Conservation (phyloP, 805 yeast species). For the Suhomyces xylopsoci region DNA sequence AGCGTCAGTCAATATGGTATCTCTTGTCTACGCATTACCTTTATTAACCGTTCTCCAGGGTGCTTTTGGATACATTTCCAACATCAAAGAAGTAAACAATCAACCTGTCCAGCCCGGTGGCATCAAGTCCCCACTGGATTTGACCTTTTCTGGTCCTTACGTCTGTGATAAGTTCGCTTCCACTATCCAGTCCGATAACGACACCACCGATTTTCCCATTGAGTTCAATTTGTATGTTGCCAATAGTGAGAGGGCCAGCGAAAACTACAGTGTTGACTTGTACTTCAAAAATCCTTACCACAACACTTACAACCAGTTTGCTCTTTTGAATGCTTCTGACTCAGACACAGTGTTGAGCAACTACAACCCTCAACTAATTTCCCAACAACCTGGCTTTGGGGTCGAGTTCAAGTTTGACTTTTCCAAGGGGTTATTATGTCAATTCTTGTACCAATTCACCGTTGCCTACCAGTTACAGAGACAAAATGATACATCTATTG, state of each 20-base stretch:
- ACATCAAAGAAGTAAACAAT: conserved; percentile 5
- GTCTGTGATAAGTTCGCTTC: conserved; percentile 18
- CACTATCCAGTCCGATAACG: conserved; percentile 10
- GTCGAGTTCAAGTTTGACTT: conserved; percentile 15
- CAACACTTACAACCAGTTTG: conserved; percentile 7
- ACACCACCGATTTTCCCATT: conserved; percentile 16
- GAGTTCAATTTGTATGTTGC: conserved; percentile 15
- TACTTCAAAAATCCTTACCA: conserved; percentile 13
- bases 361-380: conserved; percentile 12
- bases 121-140: conserved; percentile 10
- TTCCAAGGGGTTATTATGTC: conserved; percentile 14
- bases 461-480: conserved; percentile 13
- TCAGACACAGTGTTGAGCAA: conserved; percentile 3
- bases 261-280: conserved; percentile 16
- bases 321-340: conserved; percentile 10
- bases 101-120: background rate
- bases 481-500: background rate
- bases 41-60: background rate
- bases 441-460: conserved; percentile 16
- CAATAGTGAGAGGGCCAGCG: conserved; percentile 4
- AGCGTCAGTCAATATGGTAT: background rate
- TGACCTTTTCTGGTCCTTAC: conserved; percentile 11
- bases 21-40: background rate
- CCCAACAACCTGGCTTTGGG: conserved; percentile 13
- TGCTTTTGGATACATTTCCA: conserved; percentile 4